Conservation (phyloP, 768 basidiomycete species). For the Exsudoporus frostii region DNA sequence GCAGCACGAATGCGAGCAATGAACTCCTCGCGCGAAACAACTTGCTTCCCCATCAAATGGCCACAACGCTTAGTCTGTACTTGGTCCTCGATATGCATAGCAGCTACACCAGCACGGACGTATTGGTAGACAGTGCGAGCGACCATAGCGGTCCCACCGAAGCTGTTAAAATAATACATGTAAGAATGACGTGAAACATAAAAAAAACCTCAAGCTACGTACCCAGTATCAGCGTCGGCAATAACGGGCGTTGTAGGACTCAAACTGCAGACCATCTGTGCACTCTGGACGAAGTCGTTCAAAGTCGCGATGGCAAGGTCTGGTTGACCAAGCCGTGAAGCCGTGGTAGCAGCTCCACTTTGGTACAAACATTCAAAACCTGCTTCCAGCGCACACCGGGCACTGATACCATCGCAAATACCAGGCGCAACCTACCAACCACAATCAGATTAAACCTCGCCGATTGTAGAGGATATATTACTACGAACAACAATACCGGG, state of each 20-base stretch:
- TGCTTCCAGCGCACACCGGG: slow-evolving; percentile 74
- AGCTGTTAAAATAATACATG: slow-evolving; percentile 29
- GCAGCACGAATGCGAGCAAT: slow-evolving; percentile 73
- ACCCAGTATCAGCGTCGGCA: slow-evolving; percentile 81
- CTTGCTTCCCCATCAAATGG: slow-evolving; percentile 77
- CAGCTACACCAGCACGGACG: slow-evolving; percentile 65
- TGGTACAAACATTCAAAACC: slow-evolving; percentile 78
- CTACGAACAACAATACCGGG: slow-evolving; percentile 71
- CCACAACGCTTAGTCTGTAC: slow-evolving; percentile 80
- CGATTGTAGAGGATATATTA: not conserved
- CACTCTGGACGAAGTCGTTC: slow-evolving; percentile 72
- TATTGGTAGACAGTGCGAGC: slow-evolving; percentile 76
- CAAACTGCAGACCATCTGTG: slow-evolving; percentile 66
- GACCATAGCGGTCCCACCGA: slow-evolving; percentile 73
- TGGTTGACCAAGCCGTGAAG: slow-evolving; percentile 74
- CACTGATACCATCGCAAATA: slow-evolving; percentile 77
- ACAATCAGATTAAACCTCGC: not conserved
- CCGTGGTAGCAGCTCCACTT: slow-evolving; percentile 79
- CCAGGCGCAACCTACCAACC: slow-evolving; percentile 63
- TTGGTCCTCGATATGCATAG: slow-evolving; percentile 78
- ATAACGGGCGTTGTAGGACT: slow-evolving; percentile 68
- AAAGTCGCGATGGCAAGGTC: slow-evolving; percentile 76
- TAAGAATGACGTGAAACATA: slow-evolving; percentile 6
- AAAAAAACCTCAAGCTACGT: slow-evolving; percentile 6
- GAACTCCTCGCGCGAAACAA: slow-evolving; percentile 76